A percentile compares a stretch with the other conserved stretches of the same genome.
phyloP scores from a whole-genome alignment of 495 filamentous ascomycete genomes.

The Cryomyces antarcticus region DNA sequence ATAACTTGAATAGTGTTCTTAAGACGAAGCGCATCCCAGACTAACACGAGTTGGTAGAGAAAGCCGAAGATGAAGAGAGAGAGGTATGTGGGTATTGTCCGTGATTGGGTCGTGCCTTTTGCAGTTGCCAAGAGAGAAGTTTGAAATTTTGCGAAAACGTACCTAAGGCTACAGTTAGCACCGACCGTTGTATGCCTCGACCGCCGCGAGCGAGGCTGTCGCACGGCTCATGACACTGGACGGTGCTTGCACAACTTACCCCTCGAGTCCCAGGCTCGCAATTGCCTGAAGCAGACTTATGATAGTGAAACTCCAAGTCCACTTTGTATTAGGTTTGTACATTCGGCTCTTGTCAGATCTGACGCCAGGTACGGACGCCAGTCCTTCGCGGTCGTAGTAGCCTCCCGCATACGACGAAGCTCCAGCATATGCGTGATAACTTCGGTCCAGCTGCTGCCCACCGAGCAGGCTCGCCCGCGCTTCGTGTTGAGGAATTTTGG shows the following conservation, averaged over 20 bases:
- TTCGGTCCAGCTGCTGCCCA: constrained; percentile 31
- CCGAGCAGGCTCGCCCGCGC: constrained; percentile 45
- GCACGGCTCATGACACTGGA: too few relatives aligned
- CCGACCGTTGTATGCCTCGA: neutral
- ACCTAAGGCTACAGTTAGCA: constrained; percentile 32
- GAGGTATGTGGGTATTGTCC: constrained; percentile 73
- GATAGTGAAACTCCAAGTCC: constrained; percentile 74
- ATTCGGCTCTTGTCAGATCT: constrained; percentile 16
- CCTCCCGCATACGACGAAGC: constrained; percentile 16
- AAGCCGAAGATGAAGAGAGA: constrained; percentile 96
- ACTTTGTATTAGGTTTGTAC: constrained; percentile 58
- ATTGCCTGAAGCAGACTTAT: constrained; percentile 55
- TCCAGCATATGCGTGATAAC: constrained; percentile 21
- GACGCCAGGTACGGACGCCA: constrained; percentile 16
- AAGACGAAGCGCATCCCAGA: constrained; percentile 78
- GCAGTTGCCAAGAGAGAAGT: constrained; percentile 22
- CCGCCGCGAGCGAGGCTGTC: constrained; percentile 12
- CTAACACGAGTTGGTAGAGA: constrained; percentile 69
- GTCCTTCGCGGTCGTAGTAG: constrained; percentile 36
- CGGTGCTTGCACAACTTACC: constrained; percentile 32
- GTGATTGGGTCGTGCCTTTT: constrained; percentile 23
- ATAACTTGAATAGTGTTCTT: constrained; percentile 99
- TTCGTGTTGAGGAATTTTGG: constrained; percentile 39
- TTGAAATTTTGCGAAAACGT: constrained; percentile 52
- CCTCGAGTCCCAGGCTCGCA: constrained; percentile 63